Evolutionary conservation across 768 basidiomycete species (phyloP).

Genomic region (Phylloporus arenicola): DNA sequence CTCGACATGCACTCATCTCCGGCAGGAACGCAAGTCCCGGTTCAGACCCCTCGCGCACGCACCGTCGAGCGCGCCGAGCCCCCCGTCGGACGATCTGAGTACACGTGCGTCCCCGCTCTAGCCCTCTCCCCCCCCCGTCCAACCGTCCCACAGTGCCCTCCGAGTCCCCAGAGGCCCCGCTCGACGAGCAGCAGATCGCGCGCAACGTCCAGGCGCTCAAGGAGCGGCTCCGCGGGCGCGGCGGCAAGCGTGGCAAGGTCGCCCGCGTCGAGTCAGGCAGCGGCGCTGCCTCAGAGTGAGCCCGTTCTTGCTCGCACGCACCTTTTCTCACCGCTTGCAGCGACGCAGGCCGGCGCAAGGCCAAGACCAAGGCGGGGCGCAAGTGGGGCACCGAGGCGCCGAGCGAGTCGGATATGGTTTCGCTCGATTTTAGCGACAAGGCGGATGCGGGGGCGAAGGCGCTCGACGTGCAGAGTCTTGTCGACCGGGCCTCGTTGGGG

Average conservation of each 20-base stretch:
- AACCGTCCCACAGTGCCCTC: constrained; percentile 37
- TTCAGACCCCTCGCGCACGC: constrained; percentile 38
- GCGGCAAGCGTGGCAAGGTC: constrained; percentile 49
- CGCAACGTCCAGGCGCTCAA: constrained; percentile 90
- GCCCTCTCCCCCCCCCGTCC: background rate
- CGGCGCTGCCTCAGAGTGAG: constrained; percentile 70
- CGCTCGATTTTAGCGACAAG: constrained; percentile 81
- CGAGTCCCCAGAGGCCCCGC: constrained; percentile 44
- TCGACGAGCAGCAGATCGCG: constrained; percentile 87
- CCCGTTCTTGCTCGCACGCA: constrained; percentile 1
- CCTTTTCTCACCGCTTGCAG: constrained; percentile 34
- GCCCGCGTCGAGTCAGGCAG: constrained; percentile 47
- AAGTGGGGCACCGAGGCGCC: constrained; percentile 89
- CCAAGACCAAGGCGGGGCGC: constrained; percentile 67
- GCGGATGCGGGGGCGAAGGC: constrained; percentile 32
- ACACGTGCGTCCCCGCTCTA: constrained; percentile 39
- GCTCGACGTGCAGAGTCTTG: constrained; percentile 55
- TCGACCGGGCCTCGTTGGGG: constrained; percentile 72
- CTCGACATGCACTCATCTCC: constrained; percentile 1
- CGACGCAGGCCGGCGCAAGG: constrained; percentile 53
- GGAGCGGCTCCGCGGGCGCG: constrained; percentile 72
- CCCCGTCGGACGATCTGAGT: constrained; percentile 54
- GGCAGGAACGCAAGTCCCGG: constrained; percentile 69
- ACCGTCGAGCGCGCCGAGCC: constrained; percentile 35
- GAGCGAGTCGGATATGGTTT: constrained; percentile 85